phyloP scores from a whole-genome alignment of 805 yeast genomes.

The Lachancea cidri region DNA sequence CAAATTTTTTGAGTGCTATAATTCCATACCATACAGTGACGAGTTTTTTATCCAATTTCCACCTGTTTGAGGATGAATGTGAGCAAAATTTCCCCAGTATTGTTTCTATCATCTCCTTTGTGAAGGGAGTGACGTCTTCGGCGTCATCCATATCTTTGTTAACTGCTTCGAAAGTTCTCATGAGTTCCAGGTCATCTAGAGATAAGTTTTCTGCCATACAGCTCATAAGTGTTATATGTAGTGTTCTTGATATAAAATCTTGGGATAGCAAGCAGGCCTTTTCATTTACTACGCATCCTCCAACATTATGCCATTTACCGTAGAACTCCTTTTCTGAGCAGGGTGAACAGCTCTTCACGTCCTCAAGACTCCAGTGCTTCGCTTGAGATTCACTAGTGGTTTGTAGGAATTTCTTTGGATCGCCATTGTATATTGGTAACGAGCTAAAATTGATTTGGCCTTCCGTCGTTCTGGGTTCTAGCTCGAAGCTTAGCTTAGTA shows the following conservation, averaged over 20 bases:
- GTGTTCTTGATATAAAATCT: constrained; percentile 31
- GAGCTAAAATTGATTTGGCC: constrained; percentile 32
- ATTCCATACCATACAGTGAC: constrained; percentile 64
- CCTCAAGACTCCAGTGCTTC: constrained; percentile 28
- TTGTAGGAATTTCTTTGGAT: constrained; percentile 7
- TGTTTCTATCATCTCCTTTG: constrained; percentile 43
- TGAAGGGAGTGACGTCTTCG: constrained; percentile 30
- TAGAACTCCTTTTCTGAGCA: constrained; percentile 53
- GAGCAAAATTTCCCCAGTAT: constrained; percentile 44
- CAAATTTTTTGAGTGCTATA: constrained; percentile 40
- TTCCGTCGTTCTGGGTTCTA: constrained; percentile 33
- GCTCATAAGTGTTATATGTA: constrained; percentile 37
- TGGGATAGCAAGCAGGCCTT: constrained; percentile 35
- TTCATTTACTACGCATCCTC: constrained; percentile 54
- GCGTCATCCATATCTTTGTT: constrained; percentile 30
- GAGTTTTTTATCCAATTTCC: constrained; percentile 37
- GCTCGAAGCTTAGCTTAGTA: constrained; percentile 27
- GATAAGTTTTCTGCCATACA: constrained; percentile 34
- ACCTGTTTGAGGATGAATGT: constrained; percentile 21
- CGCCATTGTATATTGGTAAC: constrained; percentile 38
- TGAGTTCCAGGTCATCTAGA: constrained; percentile 25
- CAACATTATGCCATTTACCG: constrained; percentile 43
- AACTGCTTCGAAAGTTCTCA: constrained; percentile 28
- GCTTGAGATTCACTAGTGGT: constrained; percentile 28
- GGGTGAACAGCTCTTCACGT: constrained; percentile 34